Percentiles rank a stretch among this genome's conserved stretches.
Evolutionary conservation across 495 filamentous ascomycete genomes (phyloP).

Genomic region (Neurospora tetraspora): DNA sequence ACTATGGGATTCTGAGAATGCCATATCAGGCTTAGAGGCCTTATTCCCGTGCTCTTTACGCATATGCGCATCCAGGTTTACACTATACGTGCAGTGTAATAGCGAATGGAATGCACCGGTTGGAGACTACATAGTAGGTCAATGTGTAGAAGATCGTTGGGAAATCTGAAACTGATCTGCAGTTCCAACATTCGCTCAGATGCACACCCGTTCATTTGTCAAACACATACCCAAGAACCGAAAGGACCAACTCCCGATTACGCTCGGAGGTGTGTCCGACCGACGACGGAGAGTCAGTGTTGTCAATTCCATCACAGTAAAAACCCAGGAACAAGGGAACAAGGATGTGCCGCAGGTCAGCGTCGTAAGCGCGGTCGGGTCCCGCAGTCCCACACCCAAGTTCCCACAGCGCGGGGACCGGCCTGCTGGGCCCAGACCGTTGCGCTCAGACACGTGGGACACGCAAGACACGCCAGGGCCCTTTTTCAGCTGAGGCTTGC

Average conservation of each 20-base stretch:
- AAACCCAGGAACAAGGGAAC: too few relatives aligned
- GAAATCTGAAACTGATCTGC: background rate
- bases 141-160: background rate
- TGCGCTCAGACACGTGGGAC: too few relatives aligned
- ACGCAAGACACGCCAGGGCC: too few relatives aligned
- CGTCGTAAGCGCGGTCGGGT: too few relatives aligned
- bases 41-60: background rate
- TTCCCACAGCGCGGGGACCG: too few relatives aligned
- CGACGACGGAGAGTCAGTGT: background rate
- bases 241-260: background rate
- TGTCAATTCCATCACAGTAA: too few relatives aligned
- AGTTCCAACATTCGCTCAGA: background rate
- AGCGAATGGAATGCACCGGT: background rate
- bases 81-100: background rate
- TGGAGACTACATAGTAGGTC: background rate
- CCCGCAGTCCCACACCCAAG: too few relatives aligned
- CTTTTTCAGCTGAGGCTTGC: too few relatives aligned
- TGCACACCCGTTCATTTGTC: background rate
- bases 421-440: too few relatives aligned
- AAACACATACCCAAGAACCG: background rate
- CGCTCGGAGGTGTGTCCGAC: background rate
- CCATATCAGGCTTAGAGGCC: background rate
- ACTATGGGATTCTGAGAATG: background rate
- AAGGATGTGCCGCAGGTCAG: too few relatives aligned
- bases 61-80: background rate